Evolutionary conservation across 768 basidiomycete species (phyloP).

Genomic region (Porphyrellus cyaneotinctus): DNA sequence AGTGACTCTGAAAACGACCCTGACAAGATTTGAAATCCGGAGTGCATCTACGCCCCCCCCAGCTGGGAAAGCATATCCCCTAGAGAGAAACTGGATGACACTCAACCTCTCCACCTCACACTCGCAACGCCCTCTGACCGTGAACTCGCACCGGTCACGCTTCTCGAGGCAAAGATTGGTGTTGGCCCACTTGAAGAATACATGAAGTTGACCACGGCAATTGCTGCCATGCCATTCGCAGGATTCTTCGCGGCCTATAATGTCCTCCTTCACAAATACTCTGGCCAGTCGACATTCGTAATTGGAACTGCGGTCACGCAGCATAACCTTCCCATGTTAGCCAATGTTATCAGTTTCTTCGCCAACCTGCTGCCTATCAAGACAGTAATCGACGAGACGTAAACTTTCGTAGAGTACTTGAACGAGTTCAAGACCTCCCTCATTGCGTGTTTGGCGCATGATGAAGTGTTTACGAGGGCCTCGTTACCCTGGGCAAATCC

Average conservation of each 20-base stretch:
- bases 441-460: constrained; percentile 21
- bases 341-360: constrained; percentile 29
- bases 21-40: no score
- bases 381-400: constrained; percentile 23
- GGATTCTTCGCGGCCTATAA: constrained; percentile 32
- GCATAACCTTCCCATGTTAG: constrained; percentile 26
- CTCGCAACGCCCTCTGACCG: constrained; percentile 26
- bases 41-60: no score
- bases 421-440: constrained; percentile 21
- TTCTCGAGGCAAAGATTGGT: constrained; percentile 23
- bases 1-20: no score
- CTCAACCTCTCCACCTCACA: constrained; percentile 18
- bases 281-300: constrained; percentile 26
- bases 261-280: constrained; percentile 33
- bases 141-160: constrained; percentile 28
- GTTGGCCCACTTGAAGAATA: constrained; percentile 20
- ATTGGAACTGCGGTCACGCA: constrained; percentile 32
- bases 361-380: constrained; percentile 31
- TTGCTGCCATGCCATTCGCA: constrained; percentile 24
- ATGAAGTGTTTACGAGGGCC: constrained; percentile 30
- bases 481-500: constrained; percentile 26
- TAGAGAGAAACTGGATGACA: constrained; percentile 13
- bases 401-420: constrained; percentile 25
- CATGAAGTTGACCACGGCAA: constrained; percentile 14
- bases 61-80: no score